A percentile compares a stretch with the other conserved stretches of the same genome.
Conservation (phyloP, 2,329 filamentous ascomycete genomes). For the Esteya vermicola region DNA sequence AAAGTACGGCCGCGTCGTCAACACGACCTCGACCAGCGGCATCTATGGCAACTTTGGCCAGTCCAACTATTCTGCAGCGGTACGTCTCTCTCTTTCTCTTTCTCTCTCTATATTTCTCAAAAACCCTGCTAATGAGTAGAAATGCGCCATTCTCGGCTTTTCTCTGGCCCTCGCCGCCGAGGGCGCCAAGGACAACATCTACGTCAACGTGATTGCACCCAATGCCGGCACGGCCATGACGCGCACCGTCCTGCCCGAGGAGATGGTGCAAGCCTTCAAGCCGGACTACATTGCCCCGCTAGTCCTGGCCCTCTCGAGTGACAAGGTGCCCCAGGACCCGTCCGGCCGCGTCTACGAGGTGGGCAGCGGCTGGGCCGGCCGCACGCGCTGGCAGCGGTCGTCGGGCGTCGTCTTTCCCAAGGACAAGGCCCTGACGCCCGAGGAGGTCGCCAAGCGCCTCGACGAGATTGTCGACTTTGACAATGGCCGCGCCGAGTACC, state of each 20-base stretch:
- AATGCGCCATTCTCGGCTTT: slow-evolving; percentile 88
- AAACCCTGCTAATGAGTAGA: too few species aligned
- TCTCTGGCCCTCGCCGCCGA: slow-evolving; percentile 86
- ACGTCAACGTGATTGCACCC: slow-evolving; percentile 93
- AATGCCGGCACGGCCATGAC: slow-evolving; percentile 97
- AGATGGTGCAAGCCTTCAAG: slow-evolving; percentile 98
- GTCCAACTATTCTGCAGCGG: slow-evolving; percentile 91
- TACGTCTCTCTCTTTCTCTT: too few species aligned
- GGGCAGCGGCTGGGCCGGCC: slow-evolving; percentile 83
- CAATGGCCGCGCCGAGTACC: slow-evolving; percentile 75
- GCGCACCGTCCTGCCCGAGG: slow-evolving; percentile 82
- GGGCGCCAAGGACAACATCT: slow-evolving; percentile 95
- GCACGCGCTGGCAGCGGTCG: slow-evolving; percentile 87
- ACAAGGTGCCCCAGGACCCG: slow-evolving; percentile 69
- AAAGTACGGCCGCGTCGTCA: slow-evolving; percentile 93
- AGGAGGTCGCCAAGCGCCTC: slow-evolving; percentile 67
- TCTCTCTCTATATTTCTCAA: too few species aligned
- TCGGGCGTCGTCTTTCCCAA: slow-evolving; percentile 86
- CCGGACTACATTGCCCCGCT: slow-evolving; percentile 94
- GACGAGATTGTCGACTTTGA: slow-evolving; percentile 75
- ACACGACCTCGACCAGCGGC: slow-evolving; percentile 92
- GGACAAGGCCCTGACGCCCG: slow-evolving; percentile 68
- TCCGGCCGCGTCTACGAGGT: slow-evolving; percentile 89
- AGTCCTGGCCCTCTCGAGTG: slow-evolving; percentile 70
- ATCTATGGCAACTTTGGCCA: slow-evolving; percentile 99